Conservation (phyloP, 1,139 yeast species). For the Pichia terricola region DNA sequence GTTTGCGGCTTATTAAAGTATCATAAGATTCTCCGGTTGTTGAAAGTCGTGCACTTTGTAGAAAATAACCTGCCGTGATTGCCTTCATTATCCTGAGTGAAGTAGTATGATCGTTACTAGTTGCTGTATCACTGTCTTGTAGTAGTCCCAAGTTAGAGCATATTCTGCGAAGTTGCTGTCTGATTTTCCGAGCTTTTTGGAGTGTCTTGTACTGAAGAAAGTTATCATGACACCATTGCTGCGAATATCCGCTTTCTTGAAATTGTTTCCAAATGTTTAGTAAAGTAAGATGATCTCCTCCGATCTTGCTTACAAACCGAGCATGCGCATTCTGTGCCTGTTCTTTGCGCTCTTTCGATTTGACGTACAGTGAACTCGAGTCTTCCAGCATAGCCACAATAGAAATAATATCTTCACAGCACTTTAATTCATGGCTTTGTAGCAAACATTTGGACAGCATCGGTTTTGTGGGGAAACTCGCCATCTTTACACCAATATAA, state of each 20-base stretch:
- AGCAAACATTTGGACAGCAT: conserved; percentile 83
- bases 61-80: conserved; percentile 13
- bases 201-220: conserved; percentile 77
- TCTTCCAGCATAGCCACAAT: conserved; percentile 72
- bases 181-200: conserved; percentile 73
- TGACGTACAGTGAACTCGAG: conserved; percentile 88
- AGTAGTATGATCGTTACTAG: background rate
- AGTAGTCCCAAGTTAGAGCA: too few relatives aligned
- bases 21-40: background rate
- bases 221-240: conserved; percentile 89
- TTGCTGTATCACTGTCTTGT: too few relatives aligned
- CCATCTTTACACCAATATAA: conserved; percentile 72
- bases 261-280: conserved; percentile 84
- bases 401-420: conserved; percentile 82
- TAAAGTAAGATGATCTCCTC: conserved; percentile 90
- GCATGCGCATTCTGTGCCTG: conserved; percentile 91
- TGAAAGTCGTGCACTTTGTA: background rate
- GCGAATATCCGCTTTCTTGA: conserved; percentile 57
- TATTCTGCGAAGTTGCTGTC: conserved; percentile 70
- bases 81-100: conserved; percentile 42
- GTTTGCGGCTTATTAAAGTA: background rate
- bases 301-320: conserved; percentile 80
- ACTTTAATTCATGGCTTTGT: conserved; percentile 73
- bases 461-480: conserved; percentile 89
- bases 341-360: conserved; percentile 73